Base-by-base conservation (phyloP, 2,329 filamentous ascomycete species). In the Sporothrix phasma region DNA sequence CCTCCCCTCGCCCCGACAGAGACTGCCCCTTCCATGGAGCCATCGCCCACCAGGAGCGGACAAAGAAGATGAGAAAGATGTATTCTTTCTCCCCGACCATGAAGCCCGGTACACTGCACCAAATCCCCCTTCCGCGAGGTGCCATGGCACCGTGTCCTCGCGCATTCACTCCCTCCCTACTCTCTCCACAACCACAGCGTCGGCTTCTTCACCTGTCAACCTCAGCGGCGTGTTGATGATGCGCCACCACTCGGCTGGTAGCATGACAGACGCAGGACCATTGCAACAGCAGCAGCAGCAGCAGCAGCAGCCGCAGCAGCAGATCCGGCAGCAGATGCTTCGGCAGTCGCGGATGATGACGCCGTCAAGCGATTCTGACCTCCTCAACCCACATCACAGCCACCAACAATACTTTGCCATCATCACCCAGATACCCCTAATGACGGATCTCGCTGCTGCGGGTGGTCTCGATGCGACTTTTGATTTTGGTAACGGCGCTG, bases 331-430 rank as follows among this genome's bases (percentile, higher is more conserved):
- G n/a, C n/a, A n/a, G 56, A 59, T 59, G 53, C 67, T 47, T 41
- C 69, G 58, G 45, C 68, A 26, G 62, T 66, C 37, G 63, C 68
- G 79, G 13, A 76, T 83, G 31, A 77, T 83, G 65, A 84, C 82
- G 0, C 82, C 82, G 1, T 80, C 77, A 72, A 83, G 81, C 72
- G 82, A 84, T 64, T 72, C 70, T 4, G 81, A 83, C 70, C 10
- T 70, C 73, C 34, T 37, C 3, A 34, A 11, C 19, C 3, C 11
- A 1, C 51, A 24, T 5, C 51, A 56, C 4, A 19, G 22, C 8
- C 51, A 56, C 10, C 51, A 39, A 3, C 51, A 56, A 5, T 37
- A 39, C 11, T 56, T 56, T 24, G 51, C 31, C 10, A 31, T 39
- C 8, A 31, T 39, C 11, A 39, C 51, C 2, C 51, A 56, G 29